Base-by-base conservation (phyloP, 331 rosid species). In the Ulmus americana region DNA sequence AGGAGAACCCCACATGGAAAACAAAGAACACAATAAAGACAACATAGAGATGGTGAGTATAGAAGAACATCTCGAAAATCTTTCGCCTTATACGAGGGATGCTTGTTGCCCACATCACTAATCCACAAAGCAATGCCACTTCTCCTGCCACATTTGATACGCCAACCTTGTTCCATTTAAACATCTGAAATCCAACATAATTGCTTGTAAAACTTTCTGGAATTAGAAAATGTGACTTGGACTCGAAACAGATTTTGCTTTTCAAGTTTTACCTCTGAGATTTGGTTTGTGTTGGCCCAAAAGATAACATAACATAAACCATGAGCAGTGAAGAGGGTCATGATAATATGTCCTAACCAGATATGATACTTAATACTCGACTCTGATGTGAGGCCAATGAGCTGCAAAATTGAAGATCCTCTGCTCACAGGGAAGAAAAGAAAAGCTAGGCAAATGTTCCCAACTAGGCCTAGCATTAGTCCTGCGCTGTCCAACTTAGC, bases 91-190 rank as follows among this genome's bases (percentile, higher is more conserved):
- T 65, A 8, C 48, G 53, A 66, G 77, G 67, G 68, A 86, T 9
- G 72, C 79, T 79, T 40, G 85, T 80, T 13, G 76, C 71, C 87
- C 94, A 86, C 79, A 81, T 58, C 11, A 41, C 59, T 51, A 83
- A 53, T 67, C 89, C 85, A 28, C 70, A 41, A 0, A 83, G 58
- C 48, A 83, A 53, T 60, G 94, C 53, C 10, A 79, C 43, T 45
- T 69, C 94, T 61, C 87, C 94, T 6, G 94, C 89, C 55, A 79
- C 68, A 59, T 79, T 83, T 68, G 88, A 80, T 15, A 80, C n/a
- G 3, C 85, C 84, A 52, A 72, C 55, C 59, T 74, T 78, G 59
- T 51, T 39, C 95, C 95, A 87, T 50, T 61, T 59, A 8, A 81
- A 60, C 80, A 76, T 59, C 88, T 87, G 75, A 74, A 66, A 8